phyloP scores from a whole-genome alignment of 176 grass and related monocot genomes.

The Calamus simplicifolius region DNA sequence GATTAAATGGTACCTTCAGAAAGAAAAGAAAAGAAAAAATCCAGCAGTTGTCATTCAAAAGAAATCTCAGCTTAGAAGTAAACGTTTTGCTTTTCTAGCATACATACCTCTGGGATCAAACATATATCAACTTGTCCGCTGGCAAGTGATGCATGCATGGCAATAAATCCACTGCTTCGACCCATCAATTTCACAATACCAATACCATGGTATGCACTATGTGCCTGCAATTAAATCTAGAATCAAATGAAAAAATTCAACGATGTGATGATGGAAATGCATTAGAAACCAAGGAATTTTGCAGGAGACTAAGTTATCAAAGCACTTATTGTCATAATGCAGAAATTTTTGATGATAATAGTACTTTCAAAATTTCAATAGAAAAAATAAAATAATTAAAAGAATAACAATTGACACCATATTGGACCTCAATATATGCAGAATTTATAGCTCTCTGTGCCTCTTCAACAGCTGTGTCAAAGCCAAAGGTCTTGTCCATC shows the following conservation, averaged over 20 bases:
- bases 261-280: too few relatives aligned
- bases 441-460: slow-evolving; percentile 87
- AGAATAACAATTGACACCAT: too few relatives aligned
- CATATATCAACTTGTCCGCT: slow-evolving; percentile 96
- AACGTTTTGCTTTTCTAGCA: too few relatives aligned
- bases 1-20: slow-evolving; percentile 61
- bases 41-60: too few relatives aligned
- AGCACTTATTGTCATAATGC: too few relatives aligned
- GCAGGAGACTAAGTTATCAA: slow-evolving; percentile 1
- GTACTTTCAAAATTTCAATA: too few relatives aligned
- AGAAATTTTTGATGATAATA: too few relatives aligned
- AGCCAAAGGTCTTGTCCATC: slow-evolving; percentile 98
- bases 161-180: slow-evolving; percentile 87
- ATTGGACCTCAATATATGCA: slow-evolving; percentile 86
- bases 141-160: slow-evolving; percentile 98
- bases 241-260: too few relatives aligned
- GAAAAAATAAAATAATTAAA: too few relatives aligned
- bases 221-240: slow-evolving; percentile 32
- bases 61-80: too few relatives aligned
- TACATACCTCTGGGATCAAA: slow-evolving; percentile 80
- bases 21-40: too few relatives aligned
- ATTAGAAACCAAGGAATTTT: background rate
- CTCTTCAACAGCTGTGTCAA: slow-evolving; percentile 98
- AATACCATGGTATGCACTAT: slow-evolving; percentile 93
- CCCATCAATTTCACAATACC: slow-evolving; percentile 97